Conservation (phyloP, 2,329 filamentous ascomycete genomes). For the Annulohypoxylon truncatum region DNA sequence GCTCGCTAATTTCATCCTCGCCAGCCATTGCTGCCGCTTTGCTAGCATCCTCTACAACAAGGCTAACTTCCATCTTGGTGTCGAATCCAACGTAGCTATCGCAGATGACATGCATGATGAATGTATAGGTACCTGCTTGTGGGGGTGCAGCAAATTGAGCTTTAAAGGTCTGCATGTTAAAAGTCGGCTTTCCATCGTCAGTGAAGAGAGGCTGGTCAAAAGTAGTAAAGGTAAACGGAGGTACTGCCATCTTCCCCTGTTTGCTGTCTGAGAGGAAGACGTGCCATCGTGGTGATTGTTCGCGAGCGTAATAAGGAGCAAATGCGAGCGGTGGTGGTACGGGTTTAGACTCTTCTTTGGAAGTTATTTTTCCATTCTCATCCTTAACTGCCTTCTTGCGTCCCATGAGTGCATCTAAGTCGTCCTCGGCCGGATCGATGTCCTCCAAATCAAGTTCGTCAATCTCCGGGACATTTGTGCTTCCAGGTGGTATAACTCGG, state of each 20-base stretch:
- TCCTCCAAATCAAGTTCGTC: conserved; percentile 87
- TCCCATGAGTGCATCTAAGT: conserved; percentile 85
- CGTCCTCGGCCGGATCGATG: conserved; percentile 90
- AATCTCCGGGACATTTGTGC: conserved; percentile 77
- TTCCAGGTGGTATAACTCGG: conserved; percentile 90
- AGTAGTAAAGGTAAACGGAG: conserved; percentile 91
- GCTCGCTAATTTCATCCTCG: conserved; percentile 97
- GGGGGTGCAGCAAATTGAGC: conserved; percentile 96
- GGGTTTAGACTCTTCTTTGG: conserved; percentile 69
- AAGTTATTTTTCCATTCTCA: conserved; percentile 66
- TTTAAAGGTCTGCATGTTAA: conserved; percentile 94
- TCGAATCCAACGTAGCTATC: conserved; percentile 97
- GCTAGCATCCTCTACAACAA: conserved; percentile 88
- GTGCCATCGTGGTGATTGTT: conserved; percentile 92
- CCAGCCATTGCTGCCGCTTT: conserved; percentile 83
- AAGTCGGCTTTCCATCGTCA: conserved; percentile 85
- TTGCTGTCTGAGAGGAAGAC: conserved; percentile 95
- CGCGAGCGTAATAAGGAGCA: conserved; percentile 89
- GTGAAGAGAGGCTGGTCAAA: conserved; percentile 92
- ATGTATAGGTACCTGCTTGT: conserved; percentile 91
- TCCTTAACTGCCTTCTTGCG: conserved; percentile 76
- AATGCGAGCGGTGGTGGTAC: conserved; percentile 87
- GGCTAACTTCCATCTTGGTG: conserved; percentile 87
- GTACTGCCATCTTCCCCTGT: conserved; percentile 95
- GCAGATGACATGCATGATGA: conserved; percentile 92